phyloP scores from a whole-genome alignment of 441 rosid genomes.

The Eruca vesicaria region DNA sequence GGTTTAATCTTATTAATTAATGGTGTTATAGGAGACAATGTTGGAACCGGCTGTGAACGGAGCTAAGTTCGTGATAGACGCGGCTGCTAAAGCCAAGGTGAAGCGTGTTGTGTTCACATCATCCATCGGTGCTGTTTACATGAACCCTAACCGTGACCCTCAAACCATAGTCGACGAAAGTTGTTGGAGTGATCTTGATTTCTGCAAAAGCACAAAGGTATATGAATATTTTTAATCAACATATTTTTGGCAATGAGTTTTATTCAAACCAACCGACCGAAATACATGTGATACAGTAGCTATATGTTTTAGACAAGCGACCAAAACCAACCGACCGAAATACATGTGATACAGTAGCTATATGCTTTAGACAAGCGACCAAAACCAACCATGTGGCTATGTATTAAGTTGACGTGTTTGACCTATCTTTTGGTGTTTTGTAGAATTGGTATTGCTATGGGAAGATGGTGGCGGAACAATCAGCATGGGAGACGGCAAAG shows the following conservation, averaged over 20 bases:
- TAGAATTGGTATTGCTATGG: conserved; percentile 95
- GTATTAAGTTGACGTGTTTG: neutral
- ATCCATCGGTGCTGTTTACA: conserved; percentile 81
- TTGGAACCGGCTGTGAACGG: conserved; percentile 92
- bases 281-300: neutral
- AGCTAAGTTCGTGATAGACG: conserved; percentile 71
- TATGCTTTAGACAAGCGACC: neutral
- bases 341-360: neutral
- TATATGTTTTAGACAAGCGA: neutral
- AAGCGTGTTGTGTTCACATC: conserved; percentile 83
- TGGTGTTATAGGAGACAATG: conserved; percentile 64
- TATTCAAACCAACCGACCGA: neutral
- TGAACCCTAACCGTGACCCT: conserved; percentile 83
- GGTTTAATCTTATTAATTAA: neutral
- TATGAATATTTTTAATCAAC: neutral
- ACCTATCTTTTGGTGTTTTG: neutral
- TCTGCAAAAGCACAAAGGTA: conserved; percentile 83
- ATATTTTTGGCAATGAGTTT: neutral
- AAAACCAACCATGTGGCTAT: neutral
- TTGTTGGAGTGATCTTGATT: conserved; percentile 92
- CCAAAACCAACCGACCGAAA: neutral
- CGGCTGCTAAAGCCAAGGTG: conserved; percentile 76
- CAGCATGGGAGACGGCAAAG: conserved; percentile 70
- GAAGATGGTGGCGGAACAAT: conserved; percentile 78
- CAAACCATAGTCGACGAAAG: conserved; percentile 75